Conservation (phyloP, 176 grass and related monocot genomes). For the Carex littledalei region DNA sequence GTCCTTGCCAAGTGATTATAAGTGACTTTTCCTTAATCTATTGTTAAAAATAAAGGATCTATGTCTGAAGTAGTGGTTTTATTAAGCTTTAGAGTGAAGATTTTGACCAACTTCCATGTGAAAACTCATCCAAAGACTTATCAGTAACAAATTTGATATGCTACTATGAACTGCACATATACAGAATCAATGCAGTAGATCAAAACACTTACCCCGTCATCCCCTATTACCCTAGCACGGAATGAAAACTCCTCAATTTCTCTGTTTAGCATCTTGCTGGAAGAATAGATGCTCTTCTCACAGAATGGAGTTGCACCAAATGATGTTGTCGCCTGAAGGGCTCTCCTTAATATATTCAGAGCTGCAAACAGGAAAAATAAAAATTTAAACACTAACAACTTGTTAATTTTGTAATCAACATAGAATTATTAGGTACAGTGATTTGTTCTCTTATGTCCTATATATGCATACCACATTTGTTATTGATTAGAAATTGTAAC, state of each 20-base stretch:
- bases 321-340: constrained; percentile 53
- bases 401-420: not conserved
- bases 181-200: not conserved
- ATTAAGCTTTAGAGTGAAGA: not conserved
- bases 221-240: constrained; percentile 41
- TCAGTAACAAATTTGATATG: not conserved
- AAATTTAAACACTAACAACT: not conserved
- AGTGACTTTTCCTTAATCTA: not conserved
- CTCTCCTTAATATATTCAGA: constrained; percentile 62
- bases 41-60: not conserved
- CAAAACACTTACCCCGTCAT: constrained; percentile 40
- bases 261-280: no score
- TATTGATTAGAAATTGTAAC: not conserved
- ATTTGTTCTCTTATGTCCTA: not conserved
- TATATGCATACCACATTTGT: not conserved
- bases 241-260: no score
- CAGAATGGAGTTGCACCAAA: constrained; percentile 53
- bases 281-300: no score
- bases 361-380: constrained; percentile 10
- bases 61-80: not conserved
- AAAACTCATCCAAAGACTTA: not conserved
- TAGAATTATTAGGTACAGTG: not conserved
- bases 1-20: not conserved
- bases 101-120: not conserved
- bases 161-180: not conserved